Evolutionary conservation across 169 alveolate genomes (phyloP).

Genomic region (Plasmodium gonderi): DNA sequence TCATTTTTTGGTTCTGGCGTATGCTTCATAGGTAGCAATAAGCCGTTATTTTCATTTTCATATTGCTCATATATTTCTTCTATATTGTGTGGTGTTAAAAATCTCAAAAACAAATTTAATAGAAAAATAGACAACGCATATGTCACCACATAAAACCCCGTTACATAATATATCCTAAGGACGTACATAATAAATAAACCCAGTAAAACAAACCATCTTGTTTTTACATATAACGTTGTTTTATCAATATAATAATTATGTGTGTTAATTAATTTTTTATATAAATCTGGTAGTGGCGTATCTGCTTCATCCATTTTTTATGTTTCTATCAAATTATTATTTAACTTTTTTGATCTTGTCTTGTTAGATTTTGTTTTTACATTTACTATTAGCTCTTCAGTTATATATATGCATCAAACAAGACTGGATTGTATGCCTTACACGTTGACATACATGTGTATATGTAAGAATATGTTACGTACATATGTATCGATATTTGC

Average conservation of each 20-base stretch:
- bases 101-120: slow-evolving; percentile 77
- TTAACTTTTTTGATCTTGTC: background rate
- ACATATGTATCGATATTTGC: background rate
- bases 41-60: slow-evolving; percentile 82
- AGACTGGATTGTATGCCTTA: background rate
- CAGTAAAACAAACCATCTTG: slow-evolving; percentile 79
- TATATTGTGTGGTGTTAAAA: slow-evolving; percentile 83
- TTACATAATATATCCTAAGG: slow-evolving; percentile 69
- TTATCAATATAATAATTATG: slow-evolving; percentile 75
- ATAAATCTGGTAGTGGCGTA: slow-evolving; percentile 19
- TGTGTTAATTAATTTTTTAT: slow-evolving; percentile 44
- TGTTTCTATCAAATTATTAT: background rate
- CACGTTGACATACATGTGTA: background rate
- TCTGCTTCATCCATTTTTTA: slow-evolving; percentile 68
- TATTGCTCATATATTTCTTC: slow-evolving; percentile 85
- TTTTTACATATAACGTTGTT: slow-evolving; percentile 59
- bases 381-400: slow-evolving; percentile 1
- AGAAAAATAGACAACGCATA: slow-evolving; percentile 83
- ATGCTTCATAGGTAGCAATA: slow-evolving; percentile 79
- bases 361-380: background rate
- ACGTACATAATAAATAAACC: slow-evolving; percentile 73
- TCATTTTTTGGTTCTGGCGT: slow-evolving; percentile 33
- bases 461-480: background rate
- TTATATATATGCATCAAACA: slow-evolving; percentile 7
- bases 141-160: slow-evolving; percentile 81